Percentiles rank a stretch among this genome's conserved stretches.
phyloP scores from a whole-genome alignment of 1,284 basidiomycete genomes.

The Ustilago nuda region DNA sequence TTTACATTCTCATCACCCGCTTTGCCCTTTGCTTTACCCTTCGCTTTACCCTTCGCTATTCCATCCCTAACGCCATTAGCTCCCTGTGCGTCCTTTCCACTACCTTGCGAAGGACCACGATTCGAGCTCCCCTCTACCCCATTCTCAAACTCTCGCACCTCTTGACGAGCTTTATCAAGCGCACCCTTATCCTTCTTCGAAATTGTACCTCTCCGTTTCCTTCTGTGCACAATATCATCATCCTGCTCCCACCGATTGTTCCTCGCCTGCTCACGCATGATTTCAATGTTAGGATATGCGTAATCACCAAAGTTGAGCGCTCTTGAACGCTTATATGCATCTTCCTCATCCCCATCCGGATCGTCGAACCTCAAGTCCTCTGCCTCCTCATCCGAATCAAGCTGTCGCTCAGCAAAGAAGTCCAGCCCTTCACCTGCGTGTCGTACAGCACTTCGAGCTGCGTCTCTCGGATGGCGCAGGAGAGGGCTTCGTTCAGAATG shows the following conservation, averaged over 20 bases:
- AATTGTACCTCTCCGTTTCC: slow-evolving; percentile 33
- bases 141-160: slow-evolving; percentile 12
- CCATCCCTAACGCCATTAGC: slow-evolving; percentile 4
- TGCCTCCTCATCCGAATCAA: slow-evolving; percentile 67
- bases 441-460: slow-evolving; percentile 27
- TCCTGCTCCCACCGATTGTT: slow-evolving; percentile 43
- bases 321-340: slow-evolving; percentile 79
- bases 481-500: slow-evolving; percentile 32
- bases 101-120: slow-evolving; percentile 2
- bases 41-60: slow-evolving; percentile 19
- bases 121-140: not conserved
- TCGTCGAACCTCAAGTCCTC: slow-evolving; percentile 78
- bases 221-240: slow-evolving; percentile 51
- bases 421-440: slow-evolving; percentile 47
- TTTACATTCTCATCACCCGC: not conserved
- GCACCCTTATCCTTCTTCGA: slow-evolving; percentile 26
- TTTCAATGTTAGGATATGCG: slow-evolving; percentile 87
- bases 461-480: slow-evolving; percentile 28
- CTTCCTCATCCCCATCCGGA: slow-evolving; percentile 75
- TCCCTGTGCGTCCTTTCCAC: not conserved
- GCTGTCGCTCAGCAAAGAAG: slow-evolving; percentile 47
- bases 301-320: slow-evolving; percentile 90
- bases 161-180: not conserved
- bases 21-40: slow-evolving; percentile 25
- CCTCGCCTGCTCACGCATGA: slow-evolving; percentile 76